Evolutionary conservation across 768 basidiomycete genomes (phyloP), one percentile per base, ranked within the genome.

Genomic region (Grammothele lineata): DNA sequence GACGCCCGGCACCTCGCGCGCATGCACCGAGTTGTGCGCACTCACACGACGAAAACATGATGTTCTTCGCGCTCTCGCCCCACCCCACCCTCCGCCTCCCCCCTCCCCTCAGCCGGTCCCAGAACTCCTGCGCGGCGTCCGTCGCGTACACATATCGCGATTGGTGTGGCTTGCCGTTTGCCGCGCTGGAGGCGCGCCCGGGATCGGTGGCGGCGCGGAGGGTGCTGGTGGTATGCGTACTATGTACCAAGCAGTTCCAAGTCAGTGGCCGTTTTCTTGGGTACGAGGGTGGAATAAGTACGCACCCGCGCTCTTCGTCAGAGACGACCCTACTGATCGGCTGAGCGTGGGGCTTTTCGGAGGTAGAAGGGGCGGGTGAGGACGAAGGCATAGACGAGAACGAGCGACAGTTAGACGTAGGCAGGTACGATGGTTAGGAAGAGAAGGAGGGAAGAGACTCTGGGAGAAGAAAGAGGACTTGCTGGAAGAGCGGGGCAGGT

Each of bases 241-340:
- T 39, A 3, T 33, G 22, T 17, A 10, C 50, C 10, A 30, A 37
- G 42, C 45, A 40, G 40, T 24, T 15, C 10, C 23, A 9, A 32
- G n/a, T n/a, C n/a, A n/a, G n/a, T n/a, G n/a, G n/a, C n/a, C n/a
- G n/a, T n/a, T 32, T 8, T 32, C 9, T 42, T 26, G 37, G 24
- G 32, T 33, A 37, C 47, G 47, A 52, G 50, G 22, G 37, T 18
- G 47, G 18, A 49, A 32, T 15, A 9, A 8, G 37, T 8, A 41
- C 50, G 40, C 47, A 52, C 50, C 50, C 50, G 50, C 50, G 50
- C 37, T 47, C 50, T 25, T 43, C 41, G 45, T 52, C 50, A 27
- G 32, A 33, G 45, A 52, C 44, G 45, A 52, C 50, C 47, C 42
- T 52, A 41, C 25, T 43, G 24, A 32, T 8, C 8, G 30, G 15